Evolutionary conservation across 2,329 filamentous ascomycete genomes (phyloP), one percentile per base, ranked within the genome.

Genomic region (Alternaria panax): DNA sequence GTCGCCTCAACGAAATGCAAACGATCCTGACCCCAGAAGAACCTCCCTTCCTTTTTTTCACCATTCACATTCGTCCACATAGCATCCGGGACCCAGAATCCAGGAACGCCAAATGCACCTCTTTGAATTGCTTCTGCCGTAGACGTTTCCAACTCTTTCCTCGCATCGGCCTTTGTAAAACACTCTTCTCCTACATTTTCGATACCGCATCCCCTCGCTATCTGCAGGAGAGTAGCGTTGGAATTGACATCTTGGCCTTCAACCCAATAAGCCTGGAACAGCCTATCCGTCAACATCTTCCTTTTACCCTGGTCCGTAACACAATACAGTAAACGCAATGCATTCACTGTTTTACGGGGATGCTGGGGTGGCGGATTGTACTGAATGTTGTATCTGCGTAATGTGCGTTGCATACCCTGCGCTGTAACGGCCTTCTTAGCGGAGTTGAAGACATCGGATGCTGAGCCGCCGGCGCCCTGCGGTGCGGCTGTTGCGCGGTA

Each of bases 1-100:
- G 67, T 62, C 1, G 72, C 75, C 45, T 78, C 75, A 3, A 76
- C 75, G 40, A 78, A 76, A 48, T 76, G 73, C 73, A 78, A 77
- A 0, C 72, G 68, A 62, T 77, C 75, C 51, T 78, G 75, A 1
- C 75, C 75, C 75, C 74, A 78, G 25, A 69, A 77, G 47, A 74
- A 75, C 8, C 75, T 56, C 0, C 73, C 74, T 5, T 20, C 47
- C 6, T 40, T 57, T 32, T 56, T 36, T 5, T 66, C 47, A 1
- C 67, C 67, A 9, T 43, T 45, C 12, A 61, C 53, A 38, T 71
- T 65, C 4, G 54, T 63, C 66, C 68, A 75, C 8, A 7, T 18
- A 5, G 57, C 72, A 14, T 64, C 60, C 0, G 69, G 69, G 5
- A 78, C 67, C 74, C 74, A 78, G 25, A 78, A 78, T 0, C 70